Evolutionary conservation across 306 rosid species (phyloP), one percentile per base, ranked within the genome.

Genomic region (Vicia faba): DNA sequence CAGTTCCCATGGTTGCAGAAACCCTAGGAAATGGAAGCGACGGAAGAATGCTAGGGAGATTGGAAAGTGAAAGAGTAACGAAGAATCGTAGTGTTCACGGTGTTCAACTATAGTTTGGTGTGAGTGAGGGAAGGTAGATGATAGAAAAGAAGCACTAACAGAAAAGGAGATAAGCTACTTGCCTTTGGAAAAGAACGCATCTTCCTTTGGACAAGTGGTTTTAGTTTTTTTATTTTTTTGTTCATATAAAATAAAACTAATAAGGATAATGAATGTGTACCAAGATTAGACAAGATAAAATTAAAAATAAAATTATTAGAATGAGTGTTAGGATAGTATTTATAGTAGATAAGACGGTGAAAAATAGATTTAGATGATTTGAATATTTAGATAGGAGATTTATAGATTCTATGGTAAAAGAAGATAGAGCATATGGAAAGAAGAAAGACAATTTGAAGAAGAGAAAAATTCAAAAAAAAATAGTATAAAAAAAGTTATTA

Each of bases 1-100:
- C 83, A 62, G 82, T 80, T 55, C 86, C 95, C 98, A 93, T 89
- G 75, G 71, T 71, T 53, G 74, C 63, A 11, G 6, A 43, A 80
- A 78, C 73, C 86, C 81, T 72, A 79, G 18, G 68, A 43, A 15
- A 2, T 25, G 70, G 36, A 60, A 10, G 12, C 5, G 6, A 6
- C 43, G 54, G 23, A 44, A 43, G 19, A 43, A 55, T 8, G 76
- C 11, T 16, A 26, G 45, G 75, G 57, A 45, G 64, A 66, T 15
- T 31, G 50, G 64, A 18, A 3, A 13, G 49, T 11, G 49, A 61
- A 19, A 11, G 28, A 60, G 49, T 5, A 7, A 50, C 0, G 25
- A 9, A 7, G 36, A 7, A 65, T 10, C 59, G 77, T 76, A 63
- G 8, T 4, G 29, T 64, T 54, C 43, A 64, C 70, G 71, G 36